Conservation (phyloP, 148 eudicot genomes). For the Rhododendron kiyosumense region DNA sequence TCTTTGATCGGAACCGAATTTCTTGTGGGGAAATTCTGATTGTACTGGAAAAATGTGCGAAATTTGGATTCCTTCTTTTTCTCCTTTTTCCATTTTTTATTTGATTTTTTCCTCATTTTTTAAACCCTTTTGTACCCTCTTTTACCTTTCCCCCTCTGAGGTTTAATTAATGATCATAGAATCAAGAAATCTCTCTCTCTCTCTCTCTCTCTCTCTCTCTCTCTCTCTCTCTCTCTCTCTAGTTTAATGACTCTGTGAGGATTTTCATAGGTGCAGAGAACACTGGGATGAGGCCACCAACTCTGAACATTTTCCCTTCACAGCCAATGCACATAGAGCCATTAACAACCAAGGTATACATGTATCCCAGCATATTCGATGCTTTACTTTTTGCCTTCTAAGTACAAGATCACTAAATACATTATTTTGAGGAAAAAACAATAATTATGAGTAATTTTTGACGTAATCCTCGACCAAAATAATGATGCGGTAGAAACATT, state of each 20-base stretch:
- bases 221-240: background rate
- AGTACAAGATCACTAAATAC: background rate
- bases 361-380: slow-evolving; percentile 1
- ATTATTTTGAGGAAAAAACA: background rate
- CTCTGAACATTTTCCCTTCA: slow-evolving; percentile 93
- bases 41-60: slow-evolving; percentile 19
- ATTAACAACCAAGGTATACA: slow-evolving; percentile 50
- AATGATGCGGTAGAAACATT: background rate
- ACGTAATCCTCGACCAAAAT: background rate
- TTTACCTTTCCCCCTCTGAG: background rate
- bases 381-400: background rate
- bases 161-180: background rate
- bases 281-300: slow-evolving; percentile 81
- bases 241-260: background rate
- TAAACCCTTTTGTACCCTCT: background rate
- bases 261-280: slow-evolving; percentile 36
- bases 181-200: background rate
- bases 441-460: background rate
- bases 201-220: slow-evolving; percentile 3
- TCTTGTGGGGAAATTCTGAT: slow-evolving; percentile 14
- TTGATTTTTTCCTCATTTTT: background rate
- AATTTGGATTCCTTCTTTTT: background rate
- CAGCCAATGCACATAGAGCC: slow-evolving; percentile 95
- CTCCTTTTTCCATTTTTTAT: slow-evolving; percentile 1
- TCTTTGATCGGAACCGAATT: slow-evolving; percentile 12